phyloP scores from a whole-genome alignment of 2,329 filamentous ascomycete species.

The Chrysoporthe austroafricana region DNA sequence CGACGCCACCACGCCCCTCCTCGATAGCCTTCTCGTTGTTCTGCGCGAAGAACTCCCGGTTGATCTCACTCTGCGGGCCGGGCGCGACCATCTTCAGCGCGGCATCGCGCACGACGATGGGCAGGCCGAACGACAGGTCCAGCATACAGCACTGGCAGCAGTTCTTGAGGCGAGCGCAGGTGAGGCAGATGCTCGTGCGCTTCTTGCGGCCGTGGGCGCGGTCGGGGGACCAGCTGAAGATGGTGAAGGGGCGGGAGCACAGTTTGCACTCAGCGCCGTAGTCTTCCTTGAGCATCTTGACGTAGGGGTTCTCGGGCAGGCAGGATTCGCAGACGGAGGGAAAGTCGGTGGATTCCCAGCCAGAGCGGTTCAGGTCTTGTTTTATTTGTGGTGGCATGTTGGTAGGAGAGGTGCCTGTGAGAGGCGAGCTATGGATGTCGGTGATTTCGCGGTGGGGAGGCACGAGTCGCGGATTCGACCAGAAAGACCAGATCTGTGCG shows the following conservation, averaged over 20 bases:
- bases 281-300: constrained; percentile 99
- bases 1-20: constrained; percentile 81
- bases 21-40: constrained; percentile 96
- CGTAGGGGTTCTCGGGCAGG: constrained; percentile 93
- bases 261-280: constrained; percentile 85
- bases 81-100: constrained; percentile 97
- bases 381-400: constrained; percentile 90
- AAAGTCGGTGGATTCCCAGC: constrained; percentile 93
- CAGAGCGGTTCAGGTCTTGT: constrained; percentile 90
- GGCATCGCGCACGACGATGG: constrained; percentile 92
- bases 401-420: background rate
- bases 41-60: constrained; percentile 96
- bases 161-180: constrained; percentile 96
- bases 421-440: background rate
- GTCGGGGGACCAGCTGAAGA: constrained; percentile 94
- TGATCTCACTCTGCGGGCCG: constrained; percentile 88
- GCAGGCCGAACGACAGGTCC: constrained; percentile 92
- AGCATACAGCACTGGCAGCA: constrained; percentile 99
- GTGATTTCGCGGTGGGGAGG: background rate
- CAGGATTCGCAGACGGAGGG: constrained; percentile 91
- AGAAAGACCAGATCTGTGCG: too few species aligned
- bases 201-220: constrained; percentile 87
- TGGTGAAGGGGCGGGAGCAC: constrained; percentile 92
- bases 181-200: constrained; percentile 93
- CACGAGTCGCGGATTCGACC: background rate